phyloP scores from a whole-genome alignment of 2,329 filamentous ascomycete genomes.

The Aureobasidium subglaciale region DNA sequence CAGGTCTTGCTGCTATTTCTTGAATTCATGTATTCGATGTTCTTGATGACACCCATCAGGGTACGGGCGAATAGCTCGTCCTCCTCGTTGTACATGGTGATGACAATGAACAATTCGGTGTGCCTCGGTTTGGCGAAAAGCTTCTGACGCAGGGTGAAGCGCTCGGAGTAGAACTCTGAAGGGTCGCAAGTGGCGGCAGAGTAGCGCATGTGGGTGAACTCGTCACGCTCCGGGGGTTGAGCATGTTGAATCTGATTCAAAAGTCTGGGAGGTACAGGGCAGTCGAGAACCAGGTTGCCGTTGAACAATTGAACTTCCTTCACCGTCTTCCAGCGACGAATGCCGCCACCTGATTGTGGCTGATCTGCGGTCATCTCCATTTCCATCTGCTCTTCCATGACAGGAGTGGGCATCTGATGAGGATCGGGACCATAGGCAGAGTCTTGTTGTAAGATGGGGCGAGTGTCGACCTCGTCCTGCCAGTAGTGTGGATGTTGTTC shows the following conservation, averaged over 20 bases:
- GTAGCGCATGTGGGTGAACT: constrained; percentile 86
- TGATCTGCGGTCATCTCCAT: constrained; percentile 35
- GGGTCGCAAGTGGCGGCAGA: constrained; percentile 93
- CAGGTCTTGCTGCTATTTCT: constrained; percentile 91
- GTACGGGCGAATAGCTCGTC: constrained; percentile 92
- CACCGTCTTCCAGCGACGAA: constrained; percentile 94
- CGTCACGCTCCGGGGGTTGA: constrained; percentile 71
- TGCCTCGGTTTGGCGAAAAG: constrained; percentile 88
- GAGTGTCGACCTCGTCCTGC: constrained; percentile 59
- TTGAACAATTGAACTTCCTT: constrained; percentile 97
- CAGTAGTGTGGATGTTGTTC: constrained; percentile 42
- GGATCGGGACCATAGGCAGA: constrained; percentile 56
- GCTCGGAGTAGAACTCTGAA: constrained; percentile 74
- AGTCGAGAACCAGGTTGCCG: constrained; percentile 94
- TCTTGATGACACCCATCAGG: constrained; percentile 96
- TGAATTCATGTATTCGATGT: constrained; percentile 96
- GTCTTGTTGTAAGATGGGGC: constrained; percentile 67
- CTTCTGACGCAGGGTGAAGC: constrained; percentile 85
- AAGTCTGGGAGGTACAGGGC: constrained; percentile 82
- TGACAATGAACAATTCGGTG: constrained; percentile 90
- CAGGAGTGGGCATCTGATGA: constrained; percentile 30
- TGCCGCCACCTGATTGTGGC: constrained; percentile 47
- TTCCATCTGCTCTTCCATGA: constrained; percentile 35
- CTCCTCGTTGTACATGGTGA: constrained; percentile 99
- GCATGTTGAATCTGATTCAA: constrained; percentile 84